These are phyloP conservation scores for Penstemon barbatus DNA, from an alignment of 257 asterid genomes.

Conservation along the genomic window DNA sequence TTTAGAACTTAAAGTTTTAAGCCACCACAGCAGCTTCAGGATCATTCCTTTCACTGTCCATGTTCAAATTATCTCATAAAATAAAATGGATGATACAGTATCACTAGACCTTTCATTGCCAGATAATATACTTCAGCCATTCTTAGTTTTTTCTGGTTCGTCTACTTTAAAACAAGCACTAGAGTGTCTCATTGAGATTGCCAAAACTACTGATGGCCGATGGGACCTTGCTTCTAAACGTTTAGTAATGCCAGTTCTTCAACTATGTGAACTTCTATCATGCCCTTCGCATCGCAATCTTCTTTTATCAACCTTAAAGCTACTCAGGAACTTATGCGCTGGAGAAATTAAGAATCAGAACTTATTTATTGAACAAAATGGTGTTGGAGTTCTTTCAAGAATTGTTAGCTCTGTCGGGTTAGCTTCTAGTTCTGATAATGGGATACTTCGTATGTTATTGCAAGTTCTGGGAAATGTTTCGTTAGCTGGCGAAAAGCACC, in stretches of 20 bases:
- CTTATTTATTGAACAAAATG: conserved; percentile 59
- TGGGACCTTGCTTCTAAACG: conserved; percentile 53
- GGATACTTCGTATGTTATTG: conserved; percentile 48
- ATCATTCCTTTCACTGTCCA: background rate
- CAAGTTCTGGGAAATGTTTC: conserved; percentile 82
- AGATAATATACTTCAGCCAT: conserved; percentile 37
- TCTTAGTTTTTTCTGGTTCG: conserved; percentile 42
- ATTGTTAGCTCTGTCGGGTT: conserved; percentile 40
- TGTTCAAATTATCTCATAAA: no score
- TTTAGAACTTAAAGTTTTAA: background rate
- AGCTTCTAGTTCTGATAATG: conserved; percentile 42
- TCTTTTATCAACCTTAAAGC: conserved; percentile 55
- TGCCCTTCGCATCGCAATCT: conserved; percentile 40
- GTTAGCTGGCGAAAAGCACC: conserved; percentile 70
- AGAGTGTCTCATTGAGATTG: conserved; percentile 47
- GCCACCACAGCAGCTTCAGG: background rate
- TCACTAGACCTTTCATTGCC: conserved; percentile 32
- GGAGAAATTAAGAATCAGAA: conserved; percentile 76
- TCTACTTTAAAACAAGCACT: conserved; percentile 50
- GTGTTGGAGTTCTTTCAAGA: conserved; percentile 45
- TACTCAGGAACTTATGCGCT: conserved; percentile 82
- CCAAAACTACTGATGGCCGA: conserved; percentile 64
- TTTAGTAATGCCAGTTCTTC: conserved; percentile 39
- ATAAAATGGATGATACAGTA: conserved; percentile 36
- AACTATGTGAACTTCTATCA: conserved; percentile 50